Evolutionary conservation across 2,329 filamentous ascomycete genomes (phyloP).

Genomic region (Ophiostoma novo-ulmi): DNA sequence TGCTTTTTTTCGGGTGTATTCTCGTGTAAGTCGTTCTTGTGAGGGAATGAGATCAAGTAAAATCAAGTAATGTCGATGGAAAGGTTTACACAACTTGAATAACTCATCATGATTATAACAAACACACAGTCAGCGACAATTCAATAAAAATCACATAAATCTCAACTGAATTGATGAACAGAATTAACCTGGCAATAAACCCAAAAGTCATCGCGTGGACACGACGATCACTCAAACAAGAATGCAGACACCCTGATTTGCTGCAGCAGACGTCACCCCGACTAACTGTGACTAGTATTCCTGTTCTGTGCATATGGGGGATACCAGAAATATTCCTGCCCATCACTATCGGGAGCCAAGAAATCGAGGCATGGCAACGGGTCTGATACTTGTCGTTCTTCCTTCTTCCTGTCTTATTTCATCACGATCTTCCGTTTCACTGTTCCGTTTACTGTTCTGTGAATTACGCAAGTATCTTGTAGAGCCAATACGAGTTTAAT

Average conservation of each 20-base stretch:
- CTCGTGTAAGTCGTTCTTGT: neutral
- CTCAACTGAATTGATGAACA: neutral
- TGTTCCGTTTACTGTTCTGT: neutral
- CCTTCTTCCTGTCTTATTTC: neutral
- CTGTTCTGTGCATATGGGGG: neutral
- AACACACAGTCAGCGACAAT: too few relatives aligned
- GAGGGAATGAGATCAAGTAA: neutral
- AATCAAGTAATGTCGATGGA: neutral
- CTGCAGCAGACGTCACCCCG: neutral
- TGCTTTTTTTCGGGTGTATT: too few relatives aligned
- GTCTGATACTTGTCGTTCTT: neutral
- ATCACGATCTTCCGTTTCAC: too few relatives aligned
- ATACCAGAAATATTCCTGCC: neutral
- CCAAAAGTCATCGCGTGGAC: neutral
- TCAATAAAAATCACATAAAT: neutral
- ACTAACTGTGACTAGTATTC: neutral
- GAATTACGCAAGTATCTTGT: neutral
- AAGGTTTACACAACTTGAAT: too few relatives aligned
- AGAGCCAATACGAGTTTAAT: neutral
- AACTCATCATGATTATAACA: too few relatives aligned
- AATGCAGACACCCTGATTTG: constrained; percentile 11
- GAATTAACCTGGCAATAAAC: neutral
- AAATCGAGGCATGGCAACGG: neutral
- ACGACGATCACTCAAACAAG: constrained; percentile 5
- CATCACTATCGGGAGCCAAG: constrained; percentile 8